Evolutionary conservation across 2,329 filamentous ascomycete genomes (phyloP), one percentile per base, ranked within the genome.

Genomic region (Periconia sp.): DNA sequence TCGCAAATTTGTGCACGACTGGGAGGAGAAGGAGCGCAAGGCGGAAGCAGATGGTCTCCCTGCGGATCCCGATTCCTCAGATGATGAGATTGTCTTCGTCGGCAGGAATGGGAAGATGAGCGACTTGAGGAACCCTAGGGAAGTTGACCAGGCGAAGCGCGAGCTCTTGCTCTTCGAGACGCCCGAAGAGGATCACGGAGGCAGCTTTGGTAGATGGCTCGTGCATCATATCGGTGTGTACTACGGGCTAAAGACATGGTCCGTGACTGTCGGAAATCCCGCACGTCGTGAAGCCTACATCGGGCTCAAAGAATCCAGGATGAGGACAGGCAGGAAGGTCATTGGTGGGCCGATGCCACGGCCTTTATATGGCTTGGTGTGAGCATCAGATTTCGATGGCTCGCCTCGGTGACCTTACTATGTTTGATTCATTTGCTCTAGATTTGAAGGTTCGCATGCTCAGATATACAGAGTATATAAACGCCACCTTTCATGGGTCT

Each of bases 81-180:
- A 95, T 49, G 91, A 96, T 50, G 90, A 96, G 72, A 90, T 96
- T 54, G 91, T 96, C 9, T 96, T 96, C 67, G 84, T 95, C 4
- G 92, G 89, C 1, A 75, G 82, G 8, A 82, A 84, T 43, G 80
- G 82, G 60, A 66, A 84, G 73, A 79, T 86, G 84, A 67, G 82
- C 70, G 69, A 89, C 75, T 73, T 74, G 69, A 54, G 73, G 68
- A 57, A 75, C 56, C 66, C 76, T 46, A 73, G 75, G 30, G 78
- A 77, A 2, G 71, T 77, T 28, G 74, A 80, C 29, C 75, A 82
- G 48, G 49, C 81, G 37, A 80, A 82, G 54, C 74, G 77, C 36
- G 81, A 87, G 64, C 84, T 84, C 53, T 77, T 95, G 74, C 80
- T 97, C 7, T 91, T 95, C 67, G 89, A 96, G 69, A 86, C 85